Conservation (phyloP, 2,329 filamentous ascomycete genomes). For the Zymoseptoria pseudotritici region DNA sequence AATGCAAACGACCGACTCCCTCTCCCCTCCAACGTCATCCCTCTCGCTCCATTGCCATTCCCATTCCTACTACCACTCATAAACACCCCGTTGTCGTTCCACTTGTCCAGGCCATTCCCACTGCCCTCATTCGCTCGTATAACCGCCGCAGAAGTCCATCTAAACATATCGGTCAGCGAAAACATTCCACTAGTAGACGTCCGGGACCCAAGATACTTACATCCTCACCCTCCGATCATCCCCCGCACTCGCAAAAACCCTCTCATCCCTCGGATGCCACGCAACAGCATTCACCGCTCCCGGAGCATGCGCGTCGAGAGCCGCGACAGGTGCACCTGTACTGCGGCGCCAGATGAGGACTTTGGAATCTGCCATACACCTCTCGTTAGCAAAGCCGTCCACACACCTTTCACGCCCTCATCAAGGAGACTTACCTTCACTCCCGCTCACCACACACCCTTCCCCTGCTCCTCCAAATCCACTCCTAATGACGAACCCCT, state of each 20-base stretch:
- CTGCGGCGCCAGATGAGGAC: slow-evolving; percentile 90
- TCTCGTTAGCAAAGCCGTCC: not conserved
- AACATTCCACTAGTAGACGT: too few relatives aligned
- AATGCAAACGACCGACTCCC: not conserved
- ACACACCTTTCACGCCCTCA: not conserved
- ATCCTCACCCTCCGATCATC: slow-evolving; percentile 82
- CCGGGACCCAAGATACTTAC: too few relatives aligned
- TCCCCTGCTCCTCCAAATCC: slow-evolving; percentile 84
- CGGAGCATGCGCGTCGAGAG: slow-evolving; percentile 63
- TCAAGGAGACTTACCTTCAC: slow-evolving; percentile 57
- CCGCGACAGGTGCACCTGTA: slow-evolving; percentile 67
- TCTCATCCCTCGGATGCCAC: slow-evolving; percentile 79
- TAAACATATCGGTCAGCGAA: not conserved
- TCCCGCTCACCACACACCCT: slow-evolving; percentile 85
- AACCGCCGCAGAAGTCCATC: slow-evolving; percentile 12
- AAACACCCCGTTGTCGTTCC: not conserved
- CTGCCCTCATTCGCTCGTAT: not conserved
- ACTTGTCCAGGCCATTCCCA: not conserved
- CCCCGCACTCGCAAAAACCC: slow-evolving; percentile 82
- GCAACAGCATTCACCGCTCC: slow-evolving; percentile 78
- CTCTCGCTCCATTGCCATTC: not conserved
- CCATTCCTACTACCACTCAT: not conserved
- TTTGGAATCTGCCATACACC: slow-evolving; percentile 46
- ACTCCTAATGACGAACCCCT: slow-evolving; percentile 71
- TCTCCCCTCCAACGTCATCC: not conserved